Conservation (phyloP, 2,329 filamentous ascomycete species). For the Microsporum canis region DNA sequence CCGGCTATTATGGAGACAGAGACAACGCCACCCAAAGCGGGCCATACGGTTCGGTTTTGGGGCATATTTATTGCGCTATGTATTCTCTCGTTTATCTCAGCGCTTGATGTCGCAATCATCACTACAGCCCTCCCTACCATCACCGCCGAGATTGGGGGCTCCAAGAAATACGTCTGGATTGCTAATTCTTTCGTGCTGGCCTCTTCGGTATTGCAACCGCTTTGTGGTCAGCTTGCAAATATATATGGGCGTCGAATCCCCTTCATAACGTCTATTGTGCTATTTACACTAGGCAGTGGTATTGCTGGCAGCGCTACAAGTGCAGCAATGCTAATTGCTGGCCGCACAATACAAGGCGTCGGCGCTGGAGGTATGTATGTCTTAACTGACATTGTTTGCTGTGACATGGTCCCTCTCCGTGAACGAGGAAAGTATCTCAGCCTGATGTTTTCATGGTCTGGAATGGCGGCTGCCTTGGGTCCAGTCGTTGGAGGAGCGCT, state of each 20-base stretch:
- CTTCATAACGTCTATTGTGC: conserved; percentile 30
- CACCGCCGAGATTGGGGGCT: conserved; percentile 19
- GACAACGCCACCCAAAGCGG: neutral
- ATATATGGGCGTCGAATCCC: conserved; percentile 40
- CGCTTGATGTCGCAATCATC: conserved; percentile 29
- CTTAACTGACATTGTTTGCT: conserved; percentile 40
- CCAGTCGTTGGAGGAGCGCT: conserved; percentile 20
- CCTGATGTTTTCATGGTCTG: conserved; percentile 32
- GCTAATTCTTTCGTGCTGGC: conserved; percentile 17
- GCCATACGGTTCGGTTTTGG: neutral
- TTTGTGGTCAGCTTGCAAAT: conserved; percentile 42
- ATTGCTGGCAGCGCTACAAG: conserved; percentile 39
- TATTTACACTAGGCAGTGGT: conserved; percentile 43
- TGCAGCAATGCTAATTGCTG: conserved; percentile 36
- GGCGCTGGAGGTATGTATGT: conserved; percentile 40
- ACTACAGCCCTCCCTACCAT: conserved; percentile 33
- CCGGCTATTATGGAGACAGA: neutral
- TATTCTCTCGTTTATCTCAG: conserved; percentile 18
- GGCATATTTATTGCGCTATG: conserved; percentile 5
- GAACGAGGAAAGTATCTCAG: conserved; percentile 22
- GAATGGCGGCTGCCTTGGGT: conserved; percentile 25
- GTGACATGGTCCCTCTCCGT: conserved; percentile 41
- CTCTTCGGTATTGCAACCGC: conserved; percentile 31
- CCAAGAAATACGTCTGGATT: conserved; percentile 25
- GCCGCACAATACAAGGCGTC: conserved; percentile 40